Conservation (phyloP, 2,329 filamentous ascomycete genomes). For the Berkeleyomyces rouxiae region DNA sequence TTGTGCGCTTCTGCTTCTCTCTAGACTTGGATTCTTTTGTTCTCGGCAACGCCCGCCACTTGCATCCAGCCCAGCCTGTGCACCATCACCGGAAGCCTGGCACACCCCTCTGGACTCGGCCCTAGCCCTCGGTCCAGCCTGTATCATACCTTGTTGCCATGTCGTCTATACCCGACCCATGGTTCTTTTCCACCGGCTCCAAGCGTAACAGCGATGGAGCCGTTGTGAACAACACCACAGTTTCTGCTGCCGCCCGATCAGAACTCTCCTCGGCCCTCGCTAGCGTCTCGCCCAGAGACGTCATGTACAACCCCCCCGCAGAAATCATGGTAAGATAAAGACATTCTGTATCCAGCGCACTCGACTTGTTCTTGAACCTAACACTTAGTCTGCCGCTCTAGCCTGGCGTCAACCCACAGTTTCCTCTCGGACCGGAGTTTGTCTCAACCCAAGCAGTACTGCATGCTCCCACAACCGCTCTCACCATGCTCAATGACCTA, state of each 20-base stretch:
- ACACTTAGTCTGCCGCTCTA: background rate
- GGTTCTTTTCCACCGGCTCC: slow-evolving; percentile 2
- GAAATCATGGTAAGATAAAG: slow-evolving; percentile 4
- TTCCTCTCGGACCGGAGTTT: background rate
- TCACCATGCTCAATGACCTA: background rate
- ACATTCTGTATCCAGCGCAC: background rate
- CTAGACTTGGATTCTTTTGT: background rate
- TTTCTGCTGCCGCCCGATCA: background rate
- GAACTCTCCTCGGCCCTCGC: background rate
- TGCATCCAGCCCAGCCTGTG: background rate
- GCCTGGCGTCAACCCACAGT: background rate
- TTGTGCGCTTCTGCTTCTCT: background rate
- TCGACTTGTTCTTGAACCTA: background rate
- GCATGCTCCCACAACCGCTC: background rate
- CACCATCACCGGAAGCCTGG: slow-evolving; percentile 6
- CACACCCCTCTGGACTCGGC: background rate
- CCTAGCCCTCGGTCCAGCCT: background rate
- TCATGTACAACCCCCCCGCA: background rate
- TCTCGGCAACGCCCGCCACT: background rate
- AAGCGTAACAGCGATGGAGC: slow-evolving; percentile 12
- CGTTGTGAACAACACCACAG: background rate
- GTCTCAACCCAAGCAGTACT: background rate
- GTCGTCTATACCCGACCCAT: background rate
- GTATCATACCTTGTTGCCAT: background rate
- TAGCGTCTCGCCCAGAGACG: background rate